Conservation (phyloP, 2,329 filamentous ascomycete species). For the Remersonia thermophila region DNA sequence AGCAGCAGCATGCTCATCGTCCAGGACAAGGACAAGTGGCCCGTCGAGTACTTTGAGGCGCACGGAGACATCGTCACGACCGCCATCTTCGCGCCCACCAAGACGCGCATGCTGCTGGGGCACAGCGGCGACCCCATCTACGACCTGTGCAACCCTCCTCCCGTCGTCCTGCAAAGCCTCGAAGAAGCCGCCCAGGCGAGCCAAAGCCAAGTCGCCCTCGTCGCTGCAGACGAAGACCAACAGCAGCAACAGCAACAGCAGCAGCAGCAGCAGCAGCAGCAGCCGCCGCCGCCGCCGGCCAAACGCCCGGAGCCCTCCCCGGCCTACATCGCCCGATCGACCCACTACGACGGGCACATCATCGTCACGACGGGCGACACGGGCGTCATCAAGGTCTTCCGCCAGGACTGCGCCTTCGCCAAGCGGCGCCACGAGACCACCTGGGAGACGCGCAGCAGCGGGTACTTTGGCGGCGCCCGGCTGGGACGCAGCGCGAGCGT, state of each 20-base stretch:
- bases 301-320: constrained; percentile 56
- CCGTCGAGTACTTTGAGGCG: constrained; percentile 82
- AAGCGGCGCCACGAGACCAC: constrained; percentile 64
- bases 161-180: constrained; percentile 66
- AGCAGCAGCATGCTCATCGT: constrained; percentile 46
- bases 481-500: constrained; percentile 47
- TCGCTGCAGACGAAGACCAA: constrained; percentile 17
- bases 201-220: constrained; percentile 29
- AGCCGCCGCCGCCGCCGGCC: constrained; percentile 14
- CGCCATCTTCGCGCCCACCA: constrained; percentile 72
- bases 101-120: constrained; percentile 64
- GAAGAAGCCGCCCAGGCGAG: constrained; percentile 40
- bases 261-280: no score
- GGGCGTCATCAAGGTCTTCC: constrained; percentile 85
- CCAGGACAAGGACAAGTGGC: constrained; percentile 68
- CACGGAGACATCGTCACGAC: constrained; percentile 80
- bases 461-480: constrained; percentile 42
- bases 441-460: constrained; percentile 63
- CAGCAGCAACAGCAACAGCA: no score
- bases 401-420: constrained; percentile 78
- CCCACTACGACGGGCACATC: constrained; percentile 74
- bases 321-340: constrained; percentile 62
- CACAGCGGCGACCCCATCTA: constrained; percentile 86
- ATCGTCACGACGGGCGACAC: constrained; percentile 82
- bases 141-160: constrained; percentile 89